Base-by-base conservation (phyloP, 73 alveolate species). In the Symbiodinium natans region DNA sequence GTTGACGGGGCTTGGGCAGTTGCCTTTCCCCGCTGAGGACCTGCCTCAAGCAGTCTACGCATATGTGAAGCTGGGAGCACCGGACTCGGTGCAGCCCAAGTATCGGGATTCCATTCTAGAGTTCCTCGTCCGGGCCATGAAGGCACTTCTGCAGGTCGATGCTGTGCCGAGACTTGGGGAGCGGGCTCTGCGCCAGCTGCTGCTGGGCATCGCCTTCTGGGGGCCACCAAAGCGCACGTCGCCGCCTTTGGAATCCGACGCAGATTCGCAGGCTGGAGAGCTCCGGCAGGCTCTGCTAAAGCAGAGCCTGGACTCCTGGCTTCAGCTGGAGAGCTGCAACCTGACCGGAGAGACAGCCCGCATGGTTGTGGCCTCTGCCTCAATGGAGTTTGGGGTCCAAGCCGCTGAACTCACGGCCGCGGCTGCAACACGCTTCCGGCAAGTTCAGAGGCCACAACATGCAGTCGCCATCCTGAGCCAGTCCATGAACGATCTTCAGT, bases 31-130 rank as follows among this genome's bases (percentile, higher is more conserved):
- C 27, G 80, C 80, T 13, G 80, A 63, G 80, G 80, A 90, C 77
- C 36, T 90, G 89, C 59, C 97, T 15, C 89, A 90, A 90, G 97
- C 97, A 48, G 41, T 90, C 89, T 90, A 90, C 36, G 97, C 97
- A 4, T 90, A 36, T 42, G 88, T 89, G 33, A 90, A 90, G 77
- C 88, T 90, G 43, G 97, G 97, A 11, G 73, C 97, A 40, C 97
- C 97, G 2, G 74, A 90, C 9, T 46, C 48, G 10, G 97, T 73
- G 31, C 36, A 13, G 27, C 39, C 39, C 29, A 84, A 77, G 27
- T 86, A 33, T 17, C 41, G 84, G 6, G 43, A 83, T 15, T 33
- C 94, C 19, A 27, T 86, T 41, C n/a, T 80, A 34, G 94, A 56
- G 56, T 86, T 86, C 41, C 41, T 86, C 83, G 41, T 56, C 17